Conservation (phyloP, 768 basidiomycete species). For the Lactarius hengduanensis region DNA sequence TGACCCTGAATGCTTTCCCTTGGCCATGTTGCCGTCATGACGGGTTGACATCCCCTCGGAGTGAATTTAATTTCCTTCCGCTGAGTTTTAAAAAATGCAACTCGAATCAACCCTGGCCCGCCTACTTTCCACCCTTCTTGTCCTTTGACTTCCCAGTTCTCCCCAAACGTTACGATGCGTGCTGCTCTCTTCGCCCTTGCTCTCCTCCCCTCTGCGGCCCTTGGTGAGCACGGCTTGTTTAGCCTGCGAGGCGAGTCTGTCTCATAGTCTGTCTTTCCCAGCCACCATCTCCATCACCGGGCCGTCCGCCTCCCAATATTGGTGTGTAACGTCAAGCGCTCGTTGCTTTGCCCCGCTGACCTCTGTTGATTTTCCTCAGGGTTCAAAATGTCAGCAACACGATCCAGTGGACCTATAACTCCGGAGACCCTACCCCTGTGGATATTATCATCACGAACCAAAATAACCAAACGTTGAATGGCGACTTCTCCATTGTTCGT, state of each 20-base stretch:
- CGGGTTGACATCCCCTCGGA: slow-evolving; percentile 1
- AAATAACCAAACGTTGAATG: slow-evolving; percentile 37
- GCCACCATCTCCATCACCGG: slow-evolving; percentile 36
- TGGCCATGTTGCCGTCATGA: slow-evolving; percentile 20
- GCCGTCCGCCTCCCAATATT: slow-evolving; percentile 35
- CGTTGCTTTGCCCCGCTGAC: background rate
- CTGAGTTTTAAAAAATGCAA: slow-evolving; percentile 25
- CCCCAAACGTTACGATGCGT: slow-evolving; percentile 33
- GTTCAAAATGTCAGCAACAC: slow-evolving; percentile 38
- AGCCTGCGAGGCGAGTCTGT: no score
- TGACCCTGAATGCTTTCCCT: slow-evolving; percentile 8
- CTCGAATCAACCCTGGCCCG: background rate
- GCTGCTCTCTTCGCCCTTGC: slow-evolving; percentile 32
- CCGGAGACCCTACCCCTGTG: slow-evolving; percentile 38
- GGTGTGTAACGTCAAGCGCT: slow-evolving; percentile 30
- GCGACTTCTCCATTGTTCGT: slow-evolving; percentile 38
- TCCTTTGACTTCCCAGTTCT: slow-evolving; percentile 11
- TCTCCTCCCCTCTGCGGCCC: slow-evolving; percentile 32
- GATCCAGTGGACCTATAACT: slow-evolving; percentile 37
- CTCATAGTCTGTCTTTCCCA: slow-evolving; percentile 13
- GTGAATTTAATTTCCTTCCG: background rate
- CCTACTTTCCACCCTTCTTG: background rate
- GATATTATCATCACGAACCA: slow-evolving; percentile 37
- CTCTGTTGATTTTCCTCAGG: slow-evolving; percentile 29
- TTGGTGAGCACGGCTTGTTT: slow-evolving; percentile 27